Evolutionary conservation across 1,284 basidiomycete genomes (phyloP).

Genomic region (Cutaneotrichosporon curvatum): DNA sequence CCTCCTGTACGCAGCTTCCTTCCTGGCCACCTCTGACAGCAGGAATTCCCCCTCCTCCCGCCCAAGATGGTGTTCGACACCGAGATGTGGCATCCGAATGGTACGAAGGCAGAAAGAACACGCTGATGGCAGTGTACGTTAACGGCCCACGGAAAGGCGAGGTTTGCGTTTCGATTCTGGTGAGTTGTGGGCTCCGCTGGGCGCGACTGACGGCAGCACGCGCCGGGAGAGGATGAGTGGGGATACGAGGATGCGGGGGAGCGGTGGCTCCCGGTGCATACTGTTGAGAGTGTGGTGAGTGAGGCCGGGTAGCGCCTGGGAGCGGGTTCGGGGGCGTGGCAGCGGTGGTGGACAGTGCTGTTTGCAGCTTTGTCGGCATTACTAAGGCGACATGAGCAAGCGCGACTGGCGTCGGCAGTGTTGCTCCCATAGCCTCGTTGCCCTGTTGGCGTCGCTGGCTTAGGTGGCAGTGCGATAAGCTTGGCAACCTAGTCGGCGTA

Average conservation of each 20-base stretch:
- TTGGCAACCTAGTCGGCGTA: no score
- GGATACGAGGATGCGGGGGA: slow-evolving; percentile 97
- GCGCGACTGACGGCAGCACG: slow-evolving; percentile 54
- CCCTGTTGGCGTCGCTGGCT: no score
- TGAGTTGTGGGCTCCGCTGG: slow-evolving; percentile 46
- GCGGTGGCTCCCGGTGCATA: slow-evolving; percentile 95
- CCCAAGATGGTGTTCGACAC: slow-evolving; percentile 95
- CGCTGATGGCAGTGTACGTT: slow-evolving; percentile 61
- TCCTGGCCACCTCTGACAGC: slow-evolving; percentile 2
- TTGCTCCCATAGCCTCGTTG: no score
- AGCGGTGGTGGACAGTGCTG: background rate
- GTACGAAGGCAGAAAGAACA: slow-evolving; percentile 48
- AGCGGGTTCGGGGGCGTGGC: slow-evolving; percentile 14
- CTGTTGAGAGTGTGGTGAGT: slow-evolving; percentile 90
- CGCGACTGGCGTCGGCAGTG: no score
- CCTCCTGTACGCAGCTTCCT: slow-evolving; percentile 52
- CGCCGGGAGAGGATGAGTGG: slow-evolving; percentile 94
- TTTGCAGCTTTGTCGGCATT: no score
- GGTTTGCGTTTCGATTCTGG: slow-evolving; percentile 94
- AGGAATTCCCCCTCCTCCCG: slow-evolving; percentile 81
- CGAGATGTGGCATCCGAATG: slow-evolving; percentile 99
- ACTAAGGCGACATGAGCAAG: no score
- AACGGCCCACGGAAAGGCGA: slow-evolving; percentile 84
- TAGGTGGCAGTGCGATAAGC: no score
- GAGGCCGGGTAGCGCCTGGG: no score